phyloP scores from a whole-genome alignment of 805 yeast genomes.

The Candida yuanshanica region DNA sequence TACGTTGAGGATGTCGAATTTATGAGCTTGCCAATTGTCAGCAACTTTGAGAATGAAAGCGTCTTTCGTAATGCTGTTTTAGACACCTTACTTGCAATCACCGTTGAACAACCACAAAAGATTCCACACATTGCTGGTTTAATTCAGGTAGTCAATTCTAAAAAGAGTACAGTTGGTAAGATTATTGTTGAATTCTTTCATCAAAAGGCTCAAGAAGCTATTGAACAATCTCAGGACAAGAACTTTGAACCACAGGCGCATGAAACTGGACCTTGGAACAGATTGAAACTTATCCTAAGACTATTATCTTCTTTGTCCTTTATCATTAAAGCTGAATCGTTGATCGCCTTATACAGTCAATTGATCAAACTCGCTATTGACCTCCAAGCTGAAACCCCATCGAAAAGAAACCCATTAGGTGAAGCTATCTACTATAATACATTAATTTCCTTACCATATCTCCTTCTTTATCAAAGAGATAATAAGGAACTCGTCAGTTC shows the following conservation, averaged over 20 bases:
- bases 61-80: constrained; percentile 54
- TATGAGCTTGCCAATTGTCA: constrained; percentile 60
- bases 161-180: constrained; percentile 60
- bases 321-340: constrained; percentile 46
- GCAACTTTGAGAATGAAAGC: constrained; percentile 59
- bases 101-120: constrained; percentile 89
- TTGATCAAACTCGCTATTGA: constrained; percentile 52
- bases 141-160: constrained; percentile 59
- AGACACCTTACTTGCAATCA: constrained; percentile 59
- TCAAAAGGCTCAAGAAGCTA: constrained; percentile 49
- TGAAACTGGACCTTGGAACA: constrained; percentile 59
- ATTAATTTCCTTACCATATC: constrained; percentile 59
- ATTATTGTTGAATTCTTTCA: constrained; percentile 66
- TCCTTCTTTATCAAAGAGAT: constrained; percentile 38
- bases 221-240: constrained; percentile 32
- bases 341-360: constrained; percentile 43
- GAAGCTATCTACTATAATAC: constrained; percentile 64
- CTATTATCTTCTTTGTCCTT: constrained; percentile 64
- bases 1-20: constrained; percentile 60
- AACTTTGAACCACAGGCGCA: constrained; percentile 25
- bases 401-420: constrained; percentile 50
- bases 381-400: constrained; percentile 37
- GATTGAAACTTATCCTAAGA: constrained; percentile 64
- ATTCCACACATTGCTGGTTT: constrained; percentile 65
- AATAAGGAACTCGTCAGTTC: constrained; percentile 34